Base-by-base conservation (phyloP, 495 filamentous ascomycete genomes). In the Glutinoglossum americanum region DNA sequence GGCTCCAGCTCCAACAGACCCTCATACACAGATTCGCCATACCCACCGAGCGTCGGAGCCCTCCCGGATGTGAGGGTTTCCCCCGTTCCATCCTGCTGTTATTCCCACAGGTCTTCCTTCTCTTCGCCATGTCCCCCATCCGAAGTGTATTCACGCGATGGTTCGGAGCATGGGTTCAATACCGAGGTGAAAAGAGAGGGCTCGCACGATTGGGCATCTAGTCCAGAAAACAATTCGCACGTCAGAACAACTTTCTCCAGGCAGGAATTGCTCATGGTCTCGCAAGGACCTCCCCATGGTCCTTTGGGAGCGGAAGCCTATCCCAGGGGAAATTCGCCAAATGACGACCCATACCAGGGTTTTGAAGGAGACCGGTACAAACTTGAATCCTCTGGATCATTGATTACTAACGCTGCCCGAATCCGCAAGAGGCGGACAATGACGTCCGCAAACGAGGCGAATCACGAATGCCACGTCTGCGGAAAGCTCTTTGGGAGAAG, bases 401-500 rank as follows among this genome's bases (percentile, higher is more conserved):
- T 53, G 9, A 53, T 53, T 19, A 53, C 49, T 25, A 53, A 53
- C 19, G 23, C 49, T 28, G 28, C 49, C 5, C 23, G 49, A 21
- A 53, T 53, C 32, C 67, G 64, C 69, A 72, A 72, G 32, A 71
- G 72, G 11, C 74, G 83, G 35, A 76, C 77, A 58, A 68, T 80
- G 54, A 87, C 83, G 27, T 82, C 81, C 30, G 76, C 76, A 51
- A 82, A 83, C 59, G 81, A 87, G 68, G 85, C 86, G 44, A 88
- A 83, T 57, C 85, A 80, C 64, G 68, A 80, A 59, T 97, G 90
- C 66, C 72, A 78, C 26, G 68, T 81, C 11, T 97, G 90, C 67
- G 82, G 82, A 25, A 82, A 81, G 69, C 75, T 80, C 8, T 97
- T 96, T 66, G 85, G 85, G 60, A 72, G 90, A 55, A 84, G 80